phyloP scores from a whole-genome alignment of 306 rosid genomes.

The Cicer pinnatifidum region DNA sequence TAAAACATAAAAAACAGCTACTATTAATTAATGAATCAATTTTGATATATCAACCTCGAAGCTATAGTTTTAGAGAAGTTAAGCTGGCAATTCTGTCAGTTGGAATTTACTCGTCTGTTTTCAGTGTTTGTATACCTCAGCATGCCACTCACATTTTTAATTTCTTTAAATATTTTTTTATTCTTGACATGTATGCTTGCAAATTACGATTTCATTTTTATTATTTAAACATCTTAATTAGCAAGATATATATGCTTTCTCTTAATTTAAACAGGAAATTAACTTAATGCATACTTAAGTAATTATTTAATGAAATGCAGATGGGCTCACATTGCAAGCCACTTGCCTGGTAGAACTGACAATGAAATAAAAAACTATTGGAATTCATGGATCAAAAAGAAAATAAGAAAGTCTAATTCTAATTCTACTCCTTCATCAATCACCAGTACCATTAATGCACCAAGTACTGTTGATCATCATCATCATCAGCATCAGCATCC shows the following conservation, averaged over 20 bases:
- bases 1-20: not conserved
- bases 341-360: conserved; percentile 96
- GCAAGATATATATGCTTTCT: conserved; percentile 10
- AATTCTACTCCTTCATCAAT: conserved; percentile 53
- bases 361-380: conserved; percentile 96
- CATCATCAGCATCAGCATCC: conserved; percentile 44
- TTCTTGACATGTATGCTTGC: conserved; percentile 38
- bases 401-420: conserved; percentile 69
- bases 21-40: not conserved
- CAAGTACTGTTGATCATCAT: conserved; percentile 41
- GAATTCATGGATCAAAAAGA: conserved; percentile 98
- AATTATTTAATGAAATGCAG: conserved; percentile 45
- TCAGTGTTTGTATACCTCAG: conserved; percentile 15
- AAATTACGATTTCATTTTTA: conserved; percentile 31
- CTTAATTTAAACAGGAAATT: not conserved
- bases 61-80: conserved; percentile 50
- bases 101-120: conserved; percentile 48
- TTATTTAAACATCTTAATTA: conserved; percentile 16
- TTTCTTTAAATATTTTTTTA: not conserved
- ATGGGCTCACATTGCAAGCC: conserved; percentile 99
- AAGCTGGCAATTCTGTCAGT: conserved; percentile 52
- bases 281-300: conserved; percentile 6
- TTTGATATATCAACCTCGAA: conserved; percentile 23
- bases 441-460: not conserved
- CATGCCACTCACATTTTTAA: conserved; percentile 10